These are phyloP conservation scores for Rhodomyrtus psidioides DNA, from an alignment of 441 rosid species.

Conservation along the genomic window DNA sequence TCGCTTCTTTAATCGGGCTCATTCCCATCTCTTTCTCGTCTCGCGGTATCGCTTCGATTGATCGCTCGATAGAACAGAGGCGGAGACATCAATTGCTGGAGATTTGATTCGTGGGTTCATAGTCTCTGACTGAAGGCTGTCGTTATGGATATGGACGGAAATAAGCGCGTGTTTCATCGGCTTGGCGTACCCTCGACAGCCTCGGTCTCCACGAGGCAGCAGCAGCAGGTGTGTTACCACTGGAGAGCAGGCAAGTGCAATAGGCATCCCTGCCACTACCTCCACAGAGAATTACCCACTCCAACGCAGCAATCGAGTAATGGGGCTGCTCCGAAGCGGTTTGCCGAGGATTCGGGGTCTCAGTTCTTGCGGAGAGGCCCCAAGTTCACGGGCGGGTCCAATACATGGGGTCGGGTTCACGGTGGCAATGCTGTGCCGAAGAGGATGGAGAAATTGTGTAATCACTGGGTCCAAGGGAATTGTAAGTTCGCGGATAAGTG, in stretches of 20 bases:
- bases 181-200: constrained; percentile 34
- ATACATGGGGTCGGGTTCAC: constrained; percentile 58
- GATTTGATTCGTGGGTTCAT: background rate
- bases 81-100: background rate
- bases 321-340: constrained; percentile 48
- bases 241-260: constrained; percentile 89
- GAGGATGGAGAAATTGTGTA: constrained; percentile 74
- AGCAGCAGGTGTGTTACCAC: constrained; percentile 48
- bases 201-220: constrained; percentile 14
- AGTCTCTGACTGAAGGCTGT: background rate
- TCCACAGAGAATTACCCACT: constrained; percentile 71
- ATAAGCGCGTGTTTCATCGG: constrained; percentile 65
- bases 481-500: constrained; percentile 76
- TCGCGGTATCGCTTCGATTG: background rate
- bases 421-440: constrained; percentile 28
- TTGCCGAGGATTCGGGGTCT: constrained; percentile 57
- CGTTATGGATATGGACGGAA: constrained; percentile 73
- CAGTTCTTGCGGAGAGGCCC: constrained; percentile 51
- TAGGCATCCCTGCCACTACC: constrained; percentile 60
- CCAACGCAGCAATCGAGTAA: constrained; percentile 13
- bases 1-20: background rate
- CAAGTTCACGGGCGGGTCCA: constrained; percentile 22
- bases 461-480: constrained; percentile 79
- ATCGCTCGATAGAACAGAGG: background rate
- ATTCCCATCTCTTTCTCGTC: background rate